Evolutionary conservation across 768 basidiomycete species (phyloP), one percentile per base, ranked within the genome.

Genomic region (Tricholomella constricta): DNA sequence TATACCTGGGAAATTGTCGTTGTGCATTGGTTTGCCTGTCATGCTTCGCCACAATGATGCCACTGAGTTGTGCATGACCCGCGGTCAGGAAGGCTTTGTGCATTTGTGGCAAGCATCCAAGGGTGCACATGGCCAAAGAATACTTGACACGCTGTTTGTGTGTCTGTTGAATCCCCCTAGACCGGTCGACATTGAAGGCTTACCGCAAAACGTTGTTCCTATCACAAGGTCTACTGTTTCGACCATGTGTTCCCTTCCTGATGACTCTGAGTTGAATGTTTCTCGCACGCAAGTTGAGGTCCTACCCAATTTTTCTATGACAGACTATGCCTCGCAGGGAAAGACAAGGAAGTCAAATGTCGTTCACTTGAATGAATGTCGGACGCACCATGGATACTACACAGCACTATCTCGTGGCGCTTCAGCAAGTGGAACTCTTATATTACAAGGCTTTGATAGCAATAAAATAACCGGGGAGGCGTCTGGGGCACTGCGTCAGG

Each of bases 11-110:
- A 37, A 37, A 37, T 19, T 37, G 14, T 15, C 14, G 6, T 12
- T 37, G 14, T 37, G 36, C 19, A 15, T 15, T 37, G 36, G 36
- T 4, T 6, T 37, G 8, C 36, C 36, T 15, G 36, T 37, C 32
- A 34, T 34, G 32, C 7, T 34, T 34, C 32, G n/a, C n/a, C 19
- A 37, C 37, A 73, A 73, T 59, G 52, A 53, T 44, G 69, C 72
- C 3, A 71, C 69, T 4, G 70, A 71, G 37, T 41, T 70, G 5
- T 65, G 65, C 48, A 70, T 72, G 2, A 71, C 70, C 3, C 67
- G 67, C 35, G 69, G 69, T 1, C 66, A 69, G 48, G 67, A 70
- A 45, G 72, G 56, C 0, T 37, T 44, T 48, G 70, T 72, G 4
- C 48, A 56, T 52, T 62, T 57, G 3, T 72, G 70, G 71, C 37